phyloP scores from a whole-genome alignment of 2,329 filamentous ascomycete genomes.

The Aspergillus bombycis region DNA sequence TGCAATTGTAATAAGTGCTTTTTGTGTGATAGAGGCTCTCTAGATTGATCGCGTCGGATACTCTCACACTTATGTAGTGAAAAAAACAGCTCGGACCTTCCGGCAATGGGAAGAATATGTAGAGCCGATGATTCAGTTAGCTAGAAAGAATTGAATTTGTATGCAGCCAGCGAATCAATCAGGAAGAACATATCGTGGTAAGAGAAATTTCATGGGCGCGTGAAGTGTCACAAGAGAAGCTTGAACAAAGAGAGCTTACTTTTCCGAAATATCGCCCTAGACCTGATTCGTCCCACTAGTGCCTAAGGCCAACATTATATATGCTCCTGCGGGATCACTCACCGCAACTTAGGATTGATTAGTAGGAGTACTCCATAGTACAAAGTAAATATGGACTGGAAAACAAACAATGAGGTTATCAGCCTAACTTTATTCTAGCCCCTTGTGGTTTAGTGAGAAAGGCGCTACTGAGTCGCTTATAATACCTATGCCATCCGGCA shows the following conservation, averaged over 20 bases:
- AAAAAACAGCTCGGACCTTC: not conserved
- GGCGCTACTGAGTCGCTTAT: not conserved
- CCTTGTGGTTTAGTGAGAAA: not conserved
- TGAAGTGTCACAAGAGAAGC: not conserved
- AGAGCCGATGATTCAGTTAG: too few relatives aligned
- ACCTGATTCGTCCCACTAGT: not conserved
- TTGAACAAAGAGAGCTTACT: not conserved
- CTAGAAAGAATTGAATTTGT: not conserved
- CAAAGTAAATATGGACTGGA: not conserved
- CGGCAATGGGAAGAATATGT: not conserved
- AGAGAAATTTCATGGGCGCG: not conserved
- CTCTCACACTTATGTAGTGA: not conserved
- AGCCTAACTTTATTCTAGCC: not conserved
- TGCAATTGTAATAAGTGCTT: not conserved
- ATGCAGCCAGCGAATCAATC: not conserved
- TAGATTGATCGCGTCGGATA: not conserved
- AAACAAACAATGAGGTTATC: not conserved
- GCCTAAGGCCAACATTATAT: conserved; percentile 1
- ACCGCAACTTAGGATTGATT: not conserved
- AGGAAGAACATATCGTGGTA: not conserved
- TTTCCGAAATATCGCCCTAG: not conserved
- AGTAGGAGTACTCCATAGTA: not conserved
- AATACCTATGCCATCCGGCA: not conserved
- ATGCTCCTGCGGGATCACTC: not conserved
- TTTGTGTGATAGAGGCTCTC: not conserved